A percentile compares a stretch with the other conserved stretches of the same genome.
Conservation (phyloP, 306 rosid species). For the Hippophae tibetana region DNA sequence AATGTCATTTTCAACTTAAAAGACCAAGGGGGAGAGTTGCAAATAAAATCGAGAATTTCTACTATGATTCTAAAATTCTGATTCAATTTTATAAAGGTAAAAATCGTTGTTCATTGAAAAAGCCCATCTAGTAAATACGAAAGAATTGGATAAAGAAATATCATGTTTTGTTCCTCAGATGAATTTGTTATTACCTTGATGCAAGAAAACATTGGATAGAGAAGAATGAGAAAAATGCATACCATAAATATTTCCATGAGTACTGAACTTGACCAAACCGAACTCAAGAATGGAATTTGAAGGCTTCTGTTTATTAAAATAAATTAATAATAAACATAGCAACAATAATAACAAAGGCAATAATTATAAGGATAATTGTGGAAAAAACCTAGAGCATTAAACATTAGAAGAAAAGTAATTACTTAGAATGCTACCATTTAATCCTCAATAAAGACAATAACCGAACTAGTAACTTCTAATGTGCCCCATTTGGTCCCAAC, state of each 20-base stretch:
- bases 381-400: background rate
- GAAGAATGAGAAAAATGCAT: conserved; percentile 24
- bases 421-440: no score
- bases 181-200: background rate
- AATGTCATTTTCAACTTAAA: background rate
- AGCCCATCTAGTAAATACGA: background rate
- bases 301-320: conserved; percentile 55
- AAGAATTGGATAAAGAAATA: background rate
- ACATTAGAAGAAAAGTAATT: background rate
- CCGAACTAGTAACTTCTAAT: no score
- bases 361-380: background rate
- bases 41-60: no score
- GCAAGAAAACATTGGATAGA: conserved; percentile 8
- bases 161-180: background rate
- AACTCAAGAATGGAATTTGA: conserved; percentile 49
- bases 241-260: conserved; percentile 96
- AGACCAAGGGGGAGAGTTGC: background rate
- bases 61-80: background rate
- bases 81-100: background rate
- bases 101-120: background rate
- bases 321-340: conserved; percentile 6
- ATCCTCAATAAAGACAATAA: no score
- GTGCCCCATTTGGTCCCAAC: no score
- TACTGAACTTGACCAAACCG: conserved; percentile 61
- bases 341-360: conserved; percentile 11